Evolutionary conservation across 148 eudicot species (phyloP), one percentile per base, ranked within the genome.

Genomic region (Camellia japonica): DNA sequence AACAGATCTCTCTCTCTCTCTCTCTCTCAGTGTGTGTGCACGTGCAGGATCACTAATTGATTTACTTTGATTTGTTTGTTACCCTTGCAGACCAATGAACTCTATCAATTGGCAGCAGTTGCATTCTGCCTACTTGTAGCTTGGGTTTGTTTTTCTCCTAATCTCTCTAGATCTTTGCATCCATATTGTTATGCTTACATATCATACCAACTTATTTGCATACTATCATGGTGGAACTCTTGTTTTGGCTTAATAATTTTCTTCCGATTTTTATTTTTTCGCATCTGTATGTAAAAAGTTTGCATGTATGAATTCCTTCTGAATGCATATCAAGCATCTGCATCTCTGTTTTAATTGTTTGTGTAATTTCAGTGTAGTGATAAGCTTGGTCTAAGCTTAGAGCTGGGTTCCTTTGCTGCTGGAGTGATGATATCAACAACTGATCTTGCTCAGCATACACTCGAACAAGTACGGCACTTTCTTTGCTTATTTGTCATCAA

Each of bases 381-480:
- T 87, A 94, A 94, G 87, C 89, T 94, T 78, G 97, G 98, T 74
- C 85, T 94, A 68, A 93, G 98, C 82, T 91, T 94, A 80, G 97
- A 94, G 78, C 77, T 94, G 90, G 97, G 98, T 74, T 92, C 97
- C 18, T 94, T 94, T 89, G 98, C 97, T 81, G 98, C 98, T 85
- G 98, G 98, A 84, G 98, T 94, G 81, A 94, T 94, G 97, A 94
- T 94, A 83, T 89, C 98, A 73, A 94, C 97, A 43, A 94, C 98
- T 68, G 98, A 94, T 89, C 93, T 94, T 82, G 97, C 91, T 74
- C 97, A 91, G 68, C 98, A 94, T 87, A 94, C 98, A 8, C 97
- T 94, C 76, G 98, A 94, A 79, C 98, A 92, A 87, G 98, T 86
- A 88, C 84, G 89, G 62, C 62, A 76, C 82, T 63, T 81, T 69